Base-by-base conservation (phyloP, 2,329 filamentous ascomycete genomes). In the Sarocladium strictum region DNA sequence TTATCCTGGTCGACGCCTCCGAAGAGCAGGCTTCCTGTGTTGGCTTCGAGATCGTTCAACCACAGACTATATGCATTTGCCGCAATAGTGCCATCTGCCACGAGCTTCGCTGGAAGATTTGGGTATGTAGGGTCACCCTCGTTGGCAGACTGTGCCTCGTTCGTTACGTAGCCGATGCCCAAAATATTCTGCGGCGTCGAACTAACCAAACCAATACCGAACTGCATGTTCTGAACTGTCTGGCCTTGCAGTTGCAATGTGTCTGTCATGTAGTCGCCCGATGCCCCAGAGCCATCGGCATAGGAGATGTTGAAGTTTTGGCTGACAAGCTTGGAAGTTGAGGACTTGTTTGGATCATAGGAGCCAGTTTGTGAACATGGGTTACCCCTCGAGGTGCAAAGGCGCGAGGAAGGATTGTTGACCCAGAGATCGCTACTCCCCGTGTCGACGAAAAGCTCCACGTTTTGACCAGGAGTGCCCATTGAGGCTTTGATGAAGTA, bases 281-380 rank as follows among this genome's bases (percentile, higher is more conserved):
- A 67, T 0, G 90, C 88, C 4, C 84, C 83, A 0, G 88, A 88
- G 45, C 89, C 89, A 69, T 96, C 91, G 38, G 88, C 86, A 61
- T 96, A 96, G 1, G 85, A 84, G 59, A 96, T 96, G 71, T 93
- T 92, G 74, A 97, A 96, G 57, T 84, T 77, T 64, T 81, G 84
- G 58, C 84, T 85, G 54, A 96, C 69, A 65, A 85, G 90, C 32
- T 77, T 64, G 69, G 92, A 93, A 2, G 90, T 89, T 2, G 87
- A 90, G 0, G 90, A 96, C 1, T 76, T 69, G 65, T 88, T 86
- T 38, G 87, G 79, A 41, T 72, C 67, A 68, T 91, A 96, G 1
- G 83, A 83, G 14, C 89, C 89, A 1, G 82, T 79, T 17, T 69
- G 71, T 5, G 69, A 63, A 64, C 90, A 94, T 1, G 78, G 77